phyloP scores from a whole-genome alignment of 352 stramenopile species.

The Phytopythium delawarense region DNA sequence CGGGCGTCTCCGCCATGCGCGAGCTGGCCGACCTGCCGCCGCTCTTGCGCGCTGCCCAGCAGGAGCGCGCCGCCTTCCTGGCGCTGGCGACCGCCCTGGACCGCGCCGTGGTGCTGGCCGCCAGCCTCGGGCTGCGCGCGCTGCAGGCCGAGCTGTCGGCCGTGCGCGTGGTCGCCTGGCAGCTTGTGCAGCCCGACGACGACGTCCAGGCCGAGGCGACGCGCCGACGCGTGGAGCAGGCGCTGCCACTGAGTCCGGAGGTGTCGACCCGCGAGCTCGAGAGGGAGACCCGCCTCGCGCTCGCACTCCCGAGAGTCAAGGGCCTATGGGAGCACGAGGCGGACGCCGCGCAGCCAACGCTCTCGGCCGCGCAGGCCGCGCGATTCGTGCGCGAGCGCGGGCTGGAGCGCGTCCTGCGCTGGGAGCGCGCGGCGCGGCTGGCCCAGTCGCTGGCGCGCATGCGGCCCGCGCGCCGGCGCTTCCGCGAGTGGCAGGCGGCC shows the following conservation, averaged over 20 bases:
- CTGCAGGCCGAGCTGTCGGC: constrained; percentile 52
- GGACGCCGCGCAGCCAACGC: constrained; percentile 8
- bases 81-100: constrained; percentile 10
- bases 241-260: neutral
- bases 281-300: neutral
- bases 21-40: constrained; percentile 10
- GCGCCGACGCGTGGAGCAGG: neutral
- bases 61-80: neutral
- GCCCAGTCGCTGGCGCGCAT: constrained; percentile 61
- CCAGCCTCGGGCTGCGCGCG: constrained; percentile 40
- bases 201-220: too few relatives aligned
- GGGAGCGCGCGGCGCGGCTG: constrained; percentile 41
- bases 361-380: constrained; percentile 61
- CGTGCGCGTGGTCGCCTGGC: constrained; percentile 15
- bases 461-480: constrained; percentile 48
- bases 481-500: constrained; percentile 30
- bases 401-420: constrained; percentile 53
- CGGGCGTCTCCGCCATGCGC: constrained; percentile 36
- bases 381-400: constrained; percentile 56
- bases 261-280: neutral
- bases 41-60: neutral
- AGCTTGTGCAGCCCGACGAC: constrained; percentile 1
- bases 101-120: constrained; percentile 57
- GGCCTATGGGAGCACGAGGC: constrained; percentile 61
- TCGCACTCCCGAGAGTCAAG: constrained; percentile 18